Evolutionary conservation across 306 rosid genomes (phyloP).

Genomic region (Cucurbita argyrosperma): DNA sequence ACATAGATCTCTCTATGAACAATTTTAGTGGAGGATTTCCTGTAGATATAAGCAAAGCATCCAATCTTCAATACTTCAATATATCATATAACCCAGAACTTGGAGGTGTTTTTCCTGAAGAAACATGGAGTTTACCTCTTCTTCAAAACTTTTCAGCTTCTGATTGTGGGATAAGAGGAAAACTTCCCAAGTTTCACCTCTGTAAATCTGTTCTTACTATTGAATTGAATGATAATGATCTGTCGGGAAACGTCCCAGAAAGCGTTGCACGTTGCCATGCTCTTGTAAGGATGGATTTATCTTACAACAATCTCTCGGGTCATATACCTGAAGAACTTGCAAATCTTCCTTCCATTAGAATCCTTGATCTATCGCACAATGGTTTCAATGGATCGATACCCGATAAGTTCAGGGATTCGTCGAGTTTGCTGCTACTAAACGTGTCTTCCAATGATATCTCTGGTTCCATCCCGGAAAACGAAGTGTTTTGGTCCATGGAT

Average conservation of each 20-base stretch:
- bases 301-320: conserved; percentile 56
- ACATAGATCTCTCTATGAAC: conserved; percentile 61
- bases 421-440: conserved; percentile 56
- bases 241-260: conserved; percentile 43
- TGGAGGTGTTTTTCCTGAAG: conserved; percentile 46
- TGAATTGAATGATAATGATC: conserved; percentile 41
- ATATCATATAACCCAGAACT: conserved; percentile 46
- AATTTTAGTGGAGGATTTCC: conserved; percentile 74
- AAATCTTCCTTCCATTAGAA: conserved; percentile 36
- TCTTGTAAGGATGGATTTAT: conserved; percentile 37
- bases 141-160: conserved; percentile 75
- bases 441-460: conserved; percentile 79
- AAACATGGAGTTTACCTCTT: conserved; percentile 41
- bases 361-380: conserved; percentile 60
- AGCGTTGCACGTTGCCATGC: conserved; percentile 48
- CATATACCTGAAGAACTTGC: conserved; percentile 68
- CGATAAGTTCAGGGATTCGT: conserved; percentile 38
- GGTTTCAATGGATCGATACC: conserved; percentile 61
- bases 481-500: conserved; percentile 35
- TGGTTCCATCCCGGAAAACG: conserved; percentile 62
- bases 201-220: conserved; percentile 47
- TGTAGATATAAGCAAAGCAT: conserved; percentile 41
- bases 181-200: conserved; percentile 42
- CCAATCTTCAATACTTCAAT: conserved; percentile 53
- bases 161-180: conserved; percentile 44